These are phyloP conservation scores for Cladosporium halotolerans DNA, from an alignment of 2,329 filamentous ascomycete genomes.

Conservation along the genomic window DNA sequence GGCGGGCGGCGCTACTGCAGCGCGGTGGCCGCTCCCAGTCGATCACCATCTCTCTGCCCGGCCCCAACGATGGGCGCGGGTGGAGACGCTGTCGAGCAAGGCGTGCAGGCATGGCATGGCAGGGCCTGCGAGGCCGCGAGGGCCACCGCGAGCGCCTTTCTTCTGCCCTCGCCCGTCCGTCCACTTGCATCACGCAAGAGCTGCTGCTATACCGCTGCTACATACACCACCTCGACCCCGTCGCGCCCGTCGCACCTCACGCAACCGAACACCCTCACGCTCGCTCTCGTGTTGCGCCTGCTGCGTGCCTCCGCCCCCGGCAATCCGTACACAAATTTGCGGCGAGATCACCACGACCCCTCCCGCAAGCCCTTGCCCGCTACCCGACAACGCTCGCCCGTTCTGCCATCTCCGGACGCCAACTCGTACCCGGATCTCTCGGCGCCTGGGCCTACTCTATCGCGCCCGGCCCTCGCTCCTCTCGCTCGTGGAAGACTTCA, in stretches of 20 bases:
- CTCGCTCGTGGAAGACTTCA: not conserved
- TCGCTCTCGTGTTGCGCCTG: not conserved
- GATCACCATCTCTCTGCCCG: not conserved
- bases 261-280: not conserved
- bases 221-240: too few species aligned
- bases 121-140: too few species aligned
- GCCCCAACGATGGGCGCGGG: not conserved
- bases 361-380: not conserved
- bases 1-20: too few species aligned
- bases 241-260: too few species aligned
- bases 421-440: not conserved
- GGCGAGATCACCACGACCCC: not conserved
- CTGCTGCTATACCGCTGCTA: too few species aligned
- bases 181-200: too few species aligned
- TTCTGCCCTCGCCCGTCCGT: too few species aligned
- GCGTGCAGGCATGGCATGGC: too few species aligned
- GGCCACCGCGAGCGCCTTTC: too few species aligned
- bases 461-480: not conserved
- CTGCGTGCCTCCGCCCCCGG: not conserved
- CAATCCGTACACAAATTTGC: too few species aligned
- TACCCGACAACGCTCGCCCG: not conserved
- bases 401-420: not conserved
- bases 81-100: too few species aligned
- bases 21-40: not conserved
- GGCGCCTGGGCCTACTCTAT: not conserved